These are phyloP conservation scores for Alternaria burnsii DNA, from an alignment of 2,329 filamentous ascomycete genomes.

Conservation along the genomic window DNA sequence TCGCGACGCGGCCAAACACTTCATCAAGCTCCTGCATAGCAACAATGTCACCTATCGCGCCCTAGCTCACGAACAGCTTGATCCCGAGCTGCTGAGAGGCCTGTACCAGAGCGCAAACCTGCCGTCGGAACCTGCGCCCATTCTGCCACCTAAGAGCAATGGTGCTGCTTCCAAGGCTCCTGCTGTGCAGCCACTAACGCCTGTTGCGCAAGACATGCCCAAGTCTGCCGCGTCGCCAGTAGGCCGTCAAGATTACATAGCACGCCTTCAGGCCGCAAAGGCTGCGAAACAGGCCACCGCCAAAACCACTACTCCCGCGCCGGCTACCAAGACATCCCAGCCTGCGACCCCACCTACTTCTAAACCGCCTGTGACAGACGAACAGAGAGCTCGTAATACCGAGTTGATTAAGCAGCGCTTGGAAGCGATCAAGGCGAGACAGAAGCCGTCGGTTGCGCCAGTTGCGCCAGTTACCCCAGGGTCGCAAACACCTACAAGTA, in stretches of 20 bases:
- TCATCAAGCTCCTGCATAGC: constrained; percentile 52
- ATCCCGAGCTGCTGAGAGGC: constrained; percentile 35
- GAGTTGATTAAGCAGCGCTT: constrained; percentile 81
- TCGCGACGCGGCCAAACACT: constrained; percentile 48
- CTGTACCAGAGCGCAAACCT: constrained; percentile 41
- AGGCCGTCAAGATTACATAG: constrained; percentile 75
- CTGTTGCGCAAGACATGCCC: constrained; percentile 20
- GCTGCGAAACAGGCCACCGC: constrained; percentile 57
- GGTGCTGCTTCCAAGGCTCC: constrained; percentile 12
- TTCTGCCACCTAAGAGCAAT: constrained; percentile 32
- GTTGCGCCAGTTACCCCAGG: constrained; percentile 10
- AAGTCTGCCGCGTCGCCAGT: constrained; percentile 27
- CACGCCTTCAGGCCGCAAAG: constrained; percentile 77
- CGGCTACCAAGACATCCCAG: constrained; percentile 24
- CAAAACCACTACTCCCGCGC: constrained; percentile 15
- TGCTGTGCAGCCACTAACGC: constrained; percentile 14
- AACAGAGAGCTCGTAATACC: constrained; percentile 69
- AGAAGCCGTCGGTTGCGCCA: constrained; percentile 19
- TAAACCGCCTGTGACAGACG: constrained; percentile 38
- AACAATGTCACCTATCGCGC: constrained; percentile 77
- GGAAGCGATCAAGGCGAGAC: constrained; percentile 62
- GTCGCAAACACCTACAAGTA: constrained; percentile 10
- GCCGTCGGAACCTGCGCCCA: constrained; percentile 38
- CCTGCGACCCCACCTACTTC: constrained; percentile 20
- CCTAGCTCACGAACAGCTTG: constrained; percentile 57